A percentile compares a stretch with the other conserved stretches of the same genome.
Conservation (phyloP, 1,139 yeast genomes). For the Taphrina pruni region DNA sequence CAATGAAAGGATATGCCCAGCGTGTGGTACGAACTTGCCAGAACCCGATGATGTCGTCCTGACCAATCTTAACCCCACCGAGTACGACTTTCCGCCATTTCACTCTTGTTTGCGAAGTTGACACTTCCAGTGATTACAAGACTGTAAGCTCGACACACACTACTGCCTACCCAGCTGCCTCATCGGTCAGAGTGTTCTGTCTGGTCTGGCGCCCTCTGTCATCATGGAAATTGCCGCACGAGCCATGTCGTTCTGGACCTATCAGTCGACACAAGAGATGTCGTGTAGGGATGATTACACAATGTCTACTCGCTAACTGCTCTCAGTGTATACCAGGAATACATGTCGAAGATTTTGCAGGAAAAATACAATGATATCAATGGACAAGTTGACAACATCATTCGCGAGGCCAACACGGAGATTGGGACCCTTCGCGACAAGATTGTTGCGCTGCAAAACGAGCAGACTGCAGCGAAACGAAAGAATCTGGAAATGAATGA, state of each 20-base stretch:
- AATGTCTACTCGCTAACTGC: not conserved
- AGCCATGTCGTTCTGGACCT: constrained; percentile 45
- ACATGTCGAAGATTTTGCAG: constrained; percentile 37
- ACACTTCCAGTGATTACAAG: constrained; percentile 43
- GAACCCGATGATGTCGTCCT: constrained; percentile 45
- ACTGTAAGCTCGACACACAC: constrained; percentile 24
- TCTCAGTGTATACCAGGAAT: constrained; percentile 44
- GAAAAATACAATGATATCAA: constrained; percentile 41
- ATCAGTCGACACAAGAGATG: constrained; percentile 45
- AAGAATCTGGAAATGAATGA: constrained; percentile 41
- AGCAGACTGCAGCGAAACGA: constrained; percentile 32
- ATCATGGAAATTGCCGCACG: constrained; percentile 44
- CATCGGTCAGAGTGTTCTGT: constrained; percentile 43
- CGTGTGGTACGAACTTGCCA: constrained; percentile 42
- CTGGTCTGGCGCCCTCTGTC: constrained; percentile 44
- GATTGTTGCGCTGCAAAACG: constrained; percentile 29
- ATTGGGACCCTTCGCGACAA: constrained; percentile 38
- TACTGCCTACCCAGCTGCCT: not conserved
- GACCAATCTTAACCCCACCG: constrained; percentile 44
- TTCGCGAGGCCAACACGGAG: constrained; percentile 42
- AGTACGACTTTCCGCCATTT: constrained; percentile 29
- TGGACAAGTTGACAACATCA: constrained; percentile 34
- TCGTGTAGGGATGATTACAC: constrained; percentile 1
- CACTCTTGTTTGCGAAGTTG: not conserved
- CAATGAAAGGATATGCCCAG: constrained; percentile 42